These are phyloP conservation scores for Volvariella surrecta DNA, from an alignment of 1,284 basidiomycete species.

Conservation along the genomic window DNA sequence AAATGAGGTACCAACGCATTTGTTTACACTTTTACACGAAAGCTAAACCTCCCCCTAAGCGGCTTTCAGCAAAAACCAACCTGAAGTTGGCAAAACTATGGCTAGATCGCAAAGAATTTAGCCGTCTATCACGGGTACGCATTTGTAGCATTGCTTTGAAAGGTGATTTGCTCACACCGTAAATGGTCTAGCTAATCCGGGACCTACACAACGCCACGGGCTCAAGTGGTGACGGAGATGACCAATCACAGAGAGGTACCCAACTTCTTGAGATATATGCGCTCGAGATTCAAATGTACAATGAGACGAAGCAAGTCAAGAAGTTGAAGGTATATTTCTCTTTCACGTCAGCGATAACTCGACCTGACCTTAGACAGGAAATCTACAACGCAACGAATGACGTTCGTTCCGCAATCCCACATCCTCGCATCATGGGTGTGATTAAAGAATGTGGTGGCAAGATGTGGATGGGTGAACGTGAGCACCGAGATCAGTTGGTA, in stretches of 20 bases:
- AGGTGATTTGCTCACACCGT: background rate
- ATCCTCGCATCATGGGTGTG: slow-evolving; percentile 97
- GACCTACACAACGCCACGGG: slow-evolving; percentile 65
- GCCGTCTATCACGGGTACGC: slow-evolving; percentile 70
- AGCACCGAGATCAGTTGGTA: slow-evolving; percentile 19
- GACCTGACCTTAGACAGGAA: slow-evolving; percentile 45
- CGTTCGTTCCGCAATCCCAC: slow-evolving; percentile 94
- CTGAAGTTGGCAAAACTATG: slow-evolving; percentile 96
- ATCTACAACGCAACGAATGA: slow-evolving; percentile 94
- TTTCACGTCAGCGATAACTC: background rate
- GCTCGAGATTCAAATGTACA: slow-evolving; percentile 99
- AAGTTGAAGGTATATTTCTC: slow-evolving; percentile 67
- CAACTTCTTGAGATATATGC: slow-evolving; percentile 97
- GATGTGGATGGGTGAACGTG: slow-evolving; percentile 99
- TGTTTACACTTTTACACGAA: background rate
- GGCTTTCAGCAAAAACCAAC: slow-evolving; percentile 92
- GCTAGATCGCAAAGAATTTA: slow-evolving; percentile 92
- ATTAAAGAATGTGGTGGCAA: slow-evolving; percentile 99
- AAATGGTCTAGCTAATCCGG: slow-evolving; percentile 48
- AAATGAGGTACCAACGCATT: slow-evolving; percentile 66
- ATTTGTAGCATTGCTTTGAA: background rate
- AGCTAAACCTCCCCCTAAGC: slow-evolving; percentile 37
- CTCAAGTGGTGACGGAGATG: slow-evolving; percentile 59
- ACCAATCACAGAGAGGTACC: slow-evolving; percentile 85
- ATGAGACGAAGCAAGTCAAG: slow-evolving; percentile 90